These are phyloP conservation scores for Calonectria fujianensis DNA, from an alignment of 2,329 filamentous ascomycete genomes.

Conservation along the genomic window DNA sequence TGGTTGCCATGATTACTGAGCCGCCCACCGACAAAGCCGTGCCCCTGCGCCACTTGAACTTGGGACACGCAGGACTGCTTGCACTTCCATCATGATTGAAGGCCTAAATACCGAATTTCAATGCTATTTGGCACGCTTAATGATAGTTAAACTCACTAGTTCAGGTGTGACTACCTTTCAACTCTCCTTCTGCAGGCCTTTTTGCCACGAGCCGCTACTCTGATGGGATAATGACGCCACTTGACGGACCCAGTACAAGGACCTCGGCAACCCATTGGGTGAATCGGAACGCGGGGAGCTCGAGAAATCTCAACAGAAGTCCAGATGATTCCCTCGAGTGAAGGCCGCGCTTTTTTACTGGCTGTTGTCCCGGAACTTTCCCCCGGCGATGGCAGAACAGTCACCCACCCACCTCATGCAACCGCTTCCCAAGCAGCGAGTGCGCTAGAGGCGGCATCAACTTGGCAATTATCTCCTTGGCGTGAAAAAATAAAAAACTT, in stretches of 20 bases:
- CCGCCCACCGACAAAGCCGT: neutral
- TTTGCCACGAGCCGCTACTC: too few species aligned
- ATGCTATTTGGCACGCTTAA: too few species aligned
- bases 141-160: too few species aligned
- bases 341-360: neutral
- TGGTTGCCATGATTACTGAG: neutral
- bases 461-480: neutral
- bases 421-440: neutral
- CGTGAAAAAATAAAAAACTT: too few species aligned
- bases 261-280: neutral
- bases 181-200: too few species aligned
- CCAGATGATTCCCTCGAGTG: neutral
- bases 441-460: neutral
- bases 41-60: too few species aligned
- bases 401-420: neutral
- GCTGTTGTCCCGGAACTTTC: neutral
- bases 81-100: neutral
- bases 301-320: accelerated
- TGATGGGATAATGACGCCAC: neutral
- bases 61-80: neutral
- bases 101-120: too few species aligned
- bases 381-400: neutral
- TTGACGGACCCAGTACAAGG: neutral
- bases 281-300: neutral
- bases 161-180: too few species aligned